Conservation (phyloP, 495 filamentous ascomycete genomes). For the Aspergillus olivimuriae region DNA sequence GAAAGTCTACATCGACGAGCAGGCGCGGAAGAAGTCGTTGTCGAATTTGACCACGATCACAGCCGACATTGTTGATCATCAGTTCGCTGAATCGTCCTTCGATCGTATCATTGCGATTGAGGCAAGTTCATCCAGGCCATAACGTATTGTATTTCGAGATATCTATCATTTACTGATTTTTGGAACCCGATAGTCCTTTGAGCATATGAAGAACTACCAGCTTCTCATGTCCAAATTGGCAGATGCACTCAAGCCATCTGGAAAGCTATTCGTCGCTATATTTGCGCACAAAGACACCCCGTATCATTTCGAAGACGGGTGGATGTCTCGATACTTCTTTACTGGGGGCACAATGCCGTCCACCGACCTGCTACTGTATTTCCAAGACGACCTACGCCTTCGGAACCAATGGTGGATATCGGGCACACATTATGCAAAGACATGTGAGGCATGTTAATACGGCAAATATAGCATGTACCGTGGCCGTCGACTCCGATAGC, state of each 20-base stretch:
- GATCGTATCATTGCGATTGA: not conserved
- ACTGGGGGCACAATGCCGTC: conserved; percentile 3
- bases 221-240: not conserved
- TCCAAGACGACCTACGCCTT: not conserved
- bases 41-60: not conserved
- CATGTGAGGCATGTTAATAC: conserved; percentile 1
- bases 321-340: conserved; percentile 2
- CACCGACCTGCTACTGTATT: conserved; percentile 1
- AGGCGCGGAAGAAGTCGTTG: not conserved
- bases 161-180: not conserved
- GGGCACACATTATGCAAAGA: conserved; percentile 1
- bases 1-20: not conserved
- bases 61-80: not conserved
- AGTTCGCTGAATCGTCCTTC: not conserved
- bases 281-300: conserved; percentile 1
- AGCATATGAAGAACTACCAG: conserved; percentile 5
- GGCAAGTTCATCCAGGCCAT: not conserved
- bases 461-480: not conserved
- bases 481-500: not conserved
- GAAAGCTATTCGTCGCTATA: conserved; percentile 1
- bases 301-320: conserved; percentile 4
- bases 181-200: not conserved
- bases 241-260: not conserved
- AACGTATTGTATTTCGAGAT: not conserved
- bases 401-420: conserved; percentile 2